Conservation (phyloP, 1,284 basidiomycete genomes). For the Marasmius sp. region DNA sequence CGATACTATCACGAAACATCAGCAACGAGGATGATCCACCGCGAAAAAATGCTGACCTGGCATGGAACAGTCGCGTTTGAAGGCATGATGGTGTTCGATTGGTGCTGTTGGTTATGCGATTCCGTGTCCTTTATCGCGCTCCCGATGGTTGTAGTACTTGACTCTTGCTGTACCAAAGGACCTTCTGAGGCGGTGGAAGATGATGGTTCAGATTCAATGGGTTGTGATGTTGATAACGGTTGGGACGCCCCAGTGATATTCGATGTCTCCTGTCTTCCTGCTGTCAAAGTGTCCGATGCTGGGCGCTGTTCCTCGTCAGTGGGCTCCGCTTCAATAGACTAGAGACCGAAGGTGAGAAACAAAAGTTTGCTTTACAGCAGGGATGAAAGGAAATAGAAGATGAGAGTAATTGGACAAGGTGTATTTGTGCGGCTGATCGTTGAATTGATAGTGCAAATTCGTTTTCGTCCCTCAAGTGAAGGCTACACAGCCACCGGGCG, state of each 20-base stretch:
- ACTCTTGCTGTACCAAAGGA: not conserved
- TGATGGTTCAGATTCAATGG: not conserved
- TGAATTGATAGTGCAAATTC: no score
- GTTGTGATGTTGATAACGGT: not conserved
- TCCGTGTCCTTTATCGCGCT: not conserved
- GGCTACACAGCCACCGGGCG: no score
- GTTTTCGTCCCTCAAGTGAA: no score
- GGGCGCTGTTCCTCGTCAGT: not conserved
- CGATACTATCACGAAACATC: slow-evolving; percentile 65
- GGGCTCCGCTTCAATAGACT: not conserved
- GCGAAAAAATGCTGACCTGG: not conserved
- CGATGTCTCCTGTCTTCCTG: not conserved
- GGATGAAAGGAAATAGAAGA: no score
- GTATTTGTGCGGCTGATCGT: no score
- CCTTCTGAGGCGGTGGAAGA: not conserved
- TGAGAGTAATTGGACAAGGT: no score
- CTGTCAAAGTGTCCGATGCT: not conserved
- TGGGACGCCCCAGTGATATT: not conserved
- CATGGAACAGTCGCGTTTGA: slow-evolving; percentile 1
- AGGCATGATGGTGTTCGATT: not conserved
- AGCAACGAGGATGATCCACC: not conserved
- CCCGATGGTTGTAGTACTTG: not conserved
- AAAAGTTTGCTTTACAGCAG: not conserved
- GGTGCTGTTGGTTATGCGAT: not conserved
- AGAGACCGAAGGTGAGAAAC: not conserved